Percentiles rank a stretch among this genome's conserved stretches.
phyloP scores from a whole-genome alignment of 2,329 filamentous ascomycete genomes.

The Karstenula rhodostoma region DNA sequence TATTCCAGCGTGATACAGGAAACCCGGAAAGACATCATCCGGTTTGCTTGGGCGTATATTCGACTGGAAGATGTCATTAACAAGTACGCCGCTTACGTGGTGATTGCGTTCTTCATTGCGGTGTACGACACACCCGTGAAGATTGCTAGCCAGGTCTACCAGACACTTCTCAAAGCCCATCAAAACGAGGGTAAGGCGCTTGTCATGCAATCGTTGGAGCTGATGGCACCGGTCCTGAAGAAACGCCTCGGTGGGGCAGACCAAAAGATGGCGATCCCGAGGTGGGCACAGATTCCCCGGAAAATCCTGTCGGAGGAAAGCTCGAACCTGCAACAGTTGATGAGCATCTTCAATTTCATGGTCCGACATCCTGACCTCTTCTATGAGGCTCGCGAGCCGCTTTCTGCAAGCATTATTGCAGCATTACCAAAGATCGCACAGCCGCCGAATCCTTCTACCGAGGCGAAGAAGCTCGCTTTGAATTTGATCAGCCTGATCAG shows the following conservation, averaged over 20 bases:
- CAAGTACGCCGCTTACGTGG: constrained; percentile 96
- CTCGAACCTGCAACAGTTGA: constrained; percentile 93
- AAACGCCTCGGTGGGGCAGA: constrained; percentile 77
- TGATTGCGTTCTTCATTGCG: constrained; percentile 97
- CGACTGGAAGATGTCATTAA: constrained; percentile 96
- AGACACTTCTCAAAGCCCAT: constrained; percentile 87
- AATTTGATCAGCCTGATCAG: constrained; percentile 91
- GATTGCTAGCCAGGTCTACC: constrained; percentile 95
- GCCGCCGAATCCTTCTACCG: constrained; percentile 83
- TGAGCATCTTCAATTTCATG: constrained; percentile 96
- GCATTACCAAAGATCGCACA: constrained; percentile 88
- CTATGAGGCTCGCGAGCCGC: constrained; percentile 92
- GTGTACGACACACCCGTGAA: constrained; percentile 96
- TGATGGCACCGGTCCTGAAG: constrained; percentile 92
- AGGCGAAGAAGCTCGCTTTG: constrained; percentile 89
- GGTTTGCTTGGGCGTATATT: constrained; percentile 99
- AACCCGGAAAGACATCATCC: constrained; percentile 96
- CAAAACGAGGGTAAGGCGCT: constrained; percentile 92
- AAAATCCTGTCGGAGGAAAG: constrained; percentile 94
- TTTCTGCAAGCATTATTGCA: constrained; percentile 85
- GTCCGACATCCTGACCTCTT: constrained; percentile 92
- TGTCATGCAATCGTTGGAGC: constrained; percentile 91
- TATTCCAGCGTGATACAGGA: constrained; percentile 88
- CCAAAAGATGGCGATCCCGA: constrained; percentile 70
- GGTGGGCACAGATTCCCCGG: constrained; percentile 90